phyloP scores from a whole-genome alignment of 1,284 basidiomycete genomes.

The Irpex sp. region DNA sequence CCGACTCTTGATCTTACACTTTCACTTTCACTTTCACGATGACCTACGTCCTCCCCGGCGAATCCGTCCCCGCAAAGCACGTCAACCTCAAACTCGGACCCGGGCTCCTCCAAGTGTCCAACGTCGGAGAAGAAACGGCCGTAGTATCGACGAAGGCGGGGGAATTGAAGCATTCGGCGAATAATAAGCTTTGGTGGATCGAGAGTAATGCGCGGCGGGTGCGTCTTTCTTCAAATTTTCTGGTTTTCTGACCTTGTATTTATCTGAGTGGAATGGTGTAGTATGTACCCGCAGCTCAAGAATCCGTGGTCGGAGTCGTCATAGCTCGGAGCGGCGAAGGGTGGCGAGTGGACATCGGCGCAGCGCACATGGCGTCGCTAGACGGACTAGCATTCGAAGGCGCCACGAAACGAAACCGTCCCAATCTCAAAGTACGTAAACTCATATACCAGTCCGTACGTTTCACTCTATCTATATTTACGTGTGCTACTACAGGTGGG shows the following conservation, averaged over 20 bases:
- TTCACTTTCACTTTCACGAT: conserved; percentile 29
- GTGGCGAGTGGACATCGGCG: conserved; percentile 81
- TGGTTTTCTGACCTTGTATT: not conserved
- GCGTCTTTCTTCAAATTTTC: conserved; percentile 21
- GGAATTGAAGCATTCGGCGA: conserved; percentile 61
- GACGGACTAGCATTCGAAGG: conserved; percentile 85
- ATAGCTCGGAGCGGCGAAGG: conserved; percentile 71
- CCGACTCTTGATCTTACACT: not conserved
- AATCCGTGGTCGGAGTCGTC: conserved; percentile 75
- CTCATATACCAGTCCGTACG: not conserved
- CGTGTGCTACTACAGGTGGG: conserved; percentile 56
- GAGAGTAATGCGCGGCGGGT: conserved; percentile 75
- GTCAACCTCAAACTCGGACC: conserved; percentile 79
- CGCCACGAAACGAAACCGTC: conserved; percentile 80
- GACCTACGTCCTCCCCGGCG: conserved; percentile 65
- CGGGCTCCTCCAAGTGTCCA: conserved; percentile 54
- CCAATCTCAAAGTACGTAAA: conserved; percentile 69
- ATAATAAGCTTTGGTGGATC: conserved; percentile 78
- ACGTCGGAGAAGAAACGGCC: conserved; percentile 28
- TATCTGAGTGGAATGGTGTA: conserved; percentile 27
- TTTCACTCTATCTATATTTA: not conserved
- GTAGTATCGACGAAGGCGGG: conserved; percentile 70
- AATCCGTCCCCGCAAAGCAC: conserved; percentile 63
- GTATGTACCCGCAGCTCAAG: conserved; percentile 84
- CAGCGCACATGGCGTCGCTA: conserved; percentile 71